A percentile compares a stretch with the other conserved stretches of the same genome.
These are phyloP conservation scores for Dipodascus geniculatus DNA, from an alignment of 805 yeast species.

Conservation along the genomic window DNA sequence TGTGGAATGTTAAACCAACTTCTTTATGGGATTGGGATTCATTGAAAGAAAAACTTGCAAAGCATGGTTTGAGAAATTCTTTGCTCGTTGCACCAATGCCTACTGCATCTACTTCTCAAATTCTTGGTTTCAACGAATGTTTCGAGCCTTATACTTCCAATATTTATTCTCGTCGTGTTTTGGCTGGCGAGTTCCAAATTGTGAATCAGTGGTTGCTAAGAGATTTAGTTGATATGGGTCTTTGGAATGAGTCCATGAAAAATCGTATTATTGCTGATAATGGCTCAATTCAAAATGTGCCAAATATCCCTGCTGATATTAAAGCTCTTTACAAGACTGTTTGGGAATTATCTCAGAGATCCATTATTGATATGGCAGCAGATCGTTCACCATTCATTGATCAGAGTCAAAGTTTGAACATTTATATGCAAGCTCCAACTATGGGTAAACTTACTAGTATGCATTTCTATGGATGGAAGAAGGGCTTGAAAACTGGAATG, in stretches of 20 bases:
- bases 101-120: conserved; percentile 93
- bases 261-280: conserved; percentile 58
- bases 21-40: conserved; percentile 72
- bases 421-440: conserved; percentile 76
- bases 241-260: conserved; percentile 71
- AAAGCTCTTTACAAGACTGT: conserved; percentile 73
- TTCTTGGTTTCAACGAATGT: conserved; percentile 83
- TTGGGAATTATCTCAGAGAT: conserved; percentile 83
- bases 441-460: conserved; percentile 89
- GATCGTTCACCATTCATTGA: conserved; percentile 58
- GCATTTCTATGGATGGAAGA: conserved; percentile 98
- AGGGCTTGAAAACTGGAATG: conserved; percentile 95
- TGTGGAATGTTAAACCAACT: conserved; percentile 68
- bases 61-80: conserved; percentile 71
- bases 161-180: conserved; percentile 73
- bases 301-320: conserved; percentile 55
- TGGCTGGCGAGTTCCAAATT: conserved; percentile 85
- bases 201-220: conserved; percentile 72
- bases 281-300: conserved; percentile 74
- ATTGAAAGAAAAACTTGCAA: conserved; percentile 42
- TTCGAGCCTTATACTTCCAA: conserved; percentile 91
- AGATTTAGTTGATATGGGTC: conserved; percentile 63
- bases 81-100: conserved; percentile 92
- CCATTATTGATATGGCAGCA: conserved; percentile 72
- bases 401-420: conserved; percentile 90